Evolutionary conservation across 306 rosid genomes (phyloP), one percentile per base, ranked within the genome.

Genomic region (Dalbergia oliveri): DNA sequence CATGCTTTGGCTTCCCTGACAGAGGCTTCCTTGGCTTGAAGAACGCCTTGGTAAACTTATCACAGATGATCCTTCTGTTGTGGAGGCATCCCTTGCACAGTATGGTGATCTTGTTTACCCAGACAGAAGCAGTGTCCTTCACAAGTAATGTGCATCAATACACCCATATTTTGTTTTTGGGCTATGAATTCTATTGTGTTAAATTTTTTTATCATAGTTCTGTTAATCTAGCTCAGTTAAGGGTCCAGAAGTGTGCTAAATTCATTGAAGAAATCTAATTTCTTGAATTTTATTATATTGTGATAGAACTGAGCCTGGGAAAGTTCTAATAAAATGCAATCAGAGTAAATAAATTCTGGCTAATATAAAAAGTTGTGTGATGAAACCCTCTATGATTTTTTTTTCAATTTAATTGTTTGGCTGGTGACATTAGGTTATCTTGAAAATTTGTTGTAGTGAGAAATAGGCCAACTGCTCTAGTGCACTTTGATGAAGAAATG

Each of bases 101-200:
- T 95, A 93, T 75, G 93, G 93, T 80, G 99, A 93, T 82, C 86
- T 95, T 80, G 98, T 95, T 76, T 89, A 93, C 88, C 96, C 89
- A 56, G 92, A 95, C 76, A 86, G 79, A 70, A 79, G 83, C 41
- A 89, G 98, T 60, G 78, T 93, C 79, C 90, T 95, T 83, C 78
- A 75, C 76, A 91, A 87, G 99, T 95, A 95, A 77, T 73, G 85
- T 81, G 81, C 79, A 47, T 80, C 77, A 61, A 56, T 44, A 13
- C 23, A 33, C 69, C 71, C 80, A 83, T 63, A 57, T 78, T 66
- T 88, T 66, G 49, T 43, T 50, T 77, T 41, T n/a, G 18, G 23
- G 23, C 58, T 43, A 19, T 54, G 68, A 66, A 18, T 35, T 82
- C 39, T 68, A 9, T 59, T 19, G 50, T 51, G 16, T 63, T 15